Evolutionary conservation across 2,329 filamentous ascomycete species (phyloP).

Genomic region (Fusarium oxysporum): DNA sequence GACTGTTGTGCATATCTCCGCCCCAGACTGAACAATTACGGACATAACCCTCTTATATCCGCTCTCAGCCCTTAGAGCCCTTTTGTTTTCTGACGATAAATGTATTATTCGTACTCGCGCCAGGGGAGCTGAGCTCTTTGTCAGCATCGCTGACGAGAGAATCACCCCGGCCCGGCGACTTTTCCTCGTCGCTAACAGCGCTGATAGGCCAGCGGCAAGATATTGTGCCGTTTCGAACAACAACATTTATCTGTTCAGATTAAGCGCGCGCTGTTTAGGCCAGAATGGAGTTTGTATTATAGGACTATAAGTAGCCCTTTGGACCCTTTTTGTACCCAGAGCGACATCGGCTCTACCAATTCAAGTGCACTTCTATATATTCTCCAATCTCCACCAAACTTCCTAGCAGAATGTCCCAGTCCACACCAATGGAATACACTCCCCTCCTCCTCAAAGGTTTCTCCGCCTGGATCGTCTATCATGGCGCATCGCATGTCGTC

Average conservation of each 20-base stretch:
- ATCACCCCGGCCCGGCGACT: neutral
- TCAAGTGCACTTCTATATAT: neutral
- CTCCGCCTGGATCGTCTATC: neutral
- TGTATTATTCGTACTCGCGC: neutral
- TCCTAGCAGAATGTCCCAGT: neutral
- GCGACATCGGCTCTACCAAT: accelerated
- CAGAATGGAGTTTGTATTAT: accelerated
- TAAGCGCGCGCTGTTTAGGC: neutral
- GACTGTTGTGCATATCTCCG: neutral
- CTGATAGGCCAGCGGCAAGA: neutral
- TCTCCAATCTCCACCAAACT: neutral
- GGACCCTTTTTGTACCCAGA: accelerated
- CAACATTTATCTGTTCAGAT: too few relatives aligned
- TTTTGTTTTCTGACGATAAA: neutral
- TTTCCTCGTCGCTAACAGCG: neutral
- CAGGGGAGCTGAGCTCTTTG: neutral
- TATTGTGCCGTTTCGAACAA: neutral
- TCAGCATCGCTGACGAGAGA: neutral
- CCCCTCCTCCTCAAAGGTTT: neutral
- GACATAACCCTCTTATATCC: neutral
- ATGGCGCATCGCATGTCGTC: neutral
- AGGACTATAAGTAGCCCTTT: neutral
- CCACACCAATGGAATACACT: neutral
- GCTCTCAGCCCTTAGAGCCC: neutral
- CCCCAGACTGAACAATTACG: accelerated